Evolutionary conservation across 345 rosid genomes (phyloP), one percentile per base, ranked within the genome.

Genomic region (Arabidopsis suecica): DNA sequence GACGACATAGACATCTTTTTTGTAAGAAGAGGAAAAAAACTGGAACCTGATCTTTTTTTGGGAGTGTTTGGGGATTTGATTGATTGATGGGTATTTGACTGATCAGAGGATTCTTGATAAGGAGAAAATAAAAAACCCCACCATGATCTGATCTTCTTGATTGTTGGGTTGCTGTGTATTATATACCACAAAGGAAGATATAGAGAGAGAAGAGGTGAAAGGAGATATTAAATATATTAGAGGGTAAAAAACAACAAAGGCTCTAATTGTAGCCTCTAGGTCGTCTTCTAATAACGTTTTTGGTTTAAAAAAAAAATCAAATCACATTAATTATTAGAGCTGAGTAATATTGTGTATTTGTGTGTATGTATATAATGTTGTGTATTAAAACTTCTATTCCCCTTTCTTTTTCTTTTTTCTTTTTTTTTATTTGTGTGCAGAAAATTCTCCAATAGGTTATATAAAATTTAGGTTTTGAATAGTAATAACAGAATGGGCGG

Each of bases 1-100:
- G 57, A 56, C 69, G 57, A 56, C 69, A 41, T 61, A 37, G 73
- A 79, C 79, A 42, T 67, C 73, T 61, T 62, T 30, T 78, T 62
- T 74, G 23, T 42, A 76, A 69, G 66, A 62, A 40, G 57, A 23
- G 34, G 55, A 33, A 68, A 75, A 61, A 44, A 22, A 12, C 34
- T 62, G 65, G 71, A 68, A 60, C 76, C 68, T 79, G 65, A 54
- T 72, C 60, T 57, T 82, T 56, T 54, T 76, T 77, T 50, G 61
- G 66, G 34, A 71, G 74, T 73, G 75, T 69, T 82, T 60, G 76
- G 90, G 85, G 91, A 87, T 83, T 65, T 77, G 76, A 71, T 65
- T 88, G 98, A 93, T 83, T 88, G 96, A 90, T 83, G 82, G 91
- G 83, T 75, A 79, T 69, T 68, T 84, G 94, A 87, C 89, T 74